Percentiles rank a stretch among this genome's conserved stretches.
These are phyloP conservation scores for Sarocladium oryzae DNA, from an alignment of 2,329 filamentous ascomycete genomes.

Conservation along the genomic window DNA sequence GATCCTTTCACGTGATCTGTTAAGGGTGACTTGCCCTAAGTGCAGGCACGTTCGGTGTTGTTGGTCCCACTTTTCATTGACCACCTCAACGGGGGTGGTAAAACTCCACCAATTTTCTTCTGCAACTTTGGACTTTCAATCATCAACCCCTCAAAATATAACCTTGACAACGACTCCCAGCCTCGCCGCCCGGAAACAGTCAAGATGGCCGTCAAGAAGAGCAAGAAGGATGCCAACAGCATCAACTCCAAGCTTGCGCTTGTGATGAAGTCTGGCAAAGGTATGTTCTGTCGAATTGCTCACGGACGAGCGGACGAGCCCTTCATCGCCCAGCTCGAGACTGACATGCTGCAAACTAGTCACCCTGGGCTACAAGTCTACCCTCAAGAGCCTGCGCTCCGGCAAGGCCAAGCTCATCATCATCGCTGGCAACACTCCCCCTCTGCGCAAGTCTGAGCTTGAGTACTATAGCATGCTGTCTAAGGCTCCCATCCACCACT, in stretches of 20 bases:
- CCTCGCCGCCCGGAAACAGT: constrained; percentile 4
- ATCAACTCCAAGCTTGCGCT: constrained; percentile 56
- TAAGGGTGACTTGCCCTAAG: background rate
- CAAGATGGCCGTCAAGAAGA: constrained; percentile 70
- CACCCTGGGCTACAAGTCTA: constrained; percentile 36
- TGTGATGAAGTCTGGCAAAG: constrained; percentile 64
- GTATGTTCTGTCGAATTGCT: constrained; percentile 43
- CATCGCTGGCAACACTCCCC: constrained; percentile 89
- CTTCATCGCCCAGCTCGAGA: no score
- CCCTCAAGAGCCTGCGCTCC: constrained; percentile 78
- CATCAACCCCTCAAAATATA: constrained; percentile 9
- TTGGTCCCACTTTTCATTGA: background rate
- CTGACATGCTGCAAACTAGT: constrained; percentile 19
- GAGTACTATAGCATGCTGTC: constrained; percentile 92
- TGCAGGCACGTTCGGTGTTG: background rate
- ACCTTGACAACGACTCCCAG: constrained; percentile 11
- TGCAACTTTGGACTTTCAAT: background rate
- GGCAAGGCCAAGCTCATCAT: constrained; percentile 99
- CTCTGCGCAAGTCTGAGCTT: constrained; percentile 94
- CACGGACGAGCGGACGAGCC: background rate
- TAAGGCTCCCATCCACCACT: constrained; percentile 97
- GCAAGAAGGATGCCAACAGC: constrained; percentile 77
- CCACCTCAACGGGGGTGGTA: background rate
- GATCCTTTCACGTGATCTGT: background rate
- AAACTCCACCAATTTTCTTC: constrained; percentile 6